Conservation (phyloP, 345 rosid species). For the Cardiospermum halicacabum region DNA sequence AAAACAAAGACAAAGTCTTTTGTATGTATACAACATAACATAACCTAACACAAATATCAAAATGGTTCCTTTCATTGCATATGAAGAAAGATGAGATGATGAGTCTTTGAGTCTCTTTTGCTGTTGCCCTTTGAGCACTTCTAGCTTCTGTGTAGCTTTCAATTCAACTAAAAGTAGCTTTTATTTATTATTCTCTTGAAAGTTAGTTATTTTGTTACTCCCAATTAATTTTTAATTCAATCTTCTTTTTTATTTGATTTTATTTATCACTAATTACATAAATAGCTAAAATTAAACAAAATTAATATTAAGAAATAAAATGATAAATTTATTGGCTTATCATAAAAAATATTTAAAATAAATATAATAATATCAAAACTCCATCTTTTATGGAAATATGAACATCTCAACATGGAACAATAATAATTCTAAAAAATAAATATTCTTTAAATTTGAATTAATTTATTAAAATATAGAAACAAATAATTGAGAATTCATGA, state of each 20-base stretch:
- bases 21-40: neutral
- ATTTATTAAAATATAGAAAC: neutral
- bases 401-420: neutral
- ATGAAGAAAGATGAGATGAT: too few species aligned
- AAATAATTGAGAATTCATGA: neutral
- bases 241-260: too few species aligned
- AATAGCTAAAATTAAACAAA: too few species aligned
- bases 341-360: too few species aligned
- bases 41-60: neutral
- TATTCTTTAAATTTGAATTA: neutral
- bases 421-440: neutral
- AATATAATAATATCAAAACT: too few species aligned
- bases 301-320: too few species aligned
- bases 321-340: too few species aligned
- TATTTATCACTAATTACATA: too few species aligned
- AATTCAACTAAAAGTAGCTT: neutral
- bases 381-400: neutral
- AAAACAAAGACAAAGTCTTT: constrained; percentile 15
- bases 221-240: neutral
- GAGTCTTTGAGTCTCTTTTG: neutral
- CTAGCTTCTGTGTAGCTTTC: neutral
- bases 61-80: neutral
- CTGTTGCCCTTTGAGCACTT: neutral
- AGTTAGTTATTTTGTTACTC: neutral
- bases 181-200: neutral